phyloP scores from a whole-genome alignment of 371 early-diverging fungal genomes.

The Zancudomyces culisetae region DNA sequence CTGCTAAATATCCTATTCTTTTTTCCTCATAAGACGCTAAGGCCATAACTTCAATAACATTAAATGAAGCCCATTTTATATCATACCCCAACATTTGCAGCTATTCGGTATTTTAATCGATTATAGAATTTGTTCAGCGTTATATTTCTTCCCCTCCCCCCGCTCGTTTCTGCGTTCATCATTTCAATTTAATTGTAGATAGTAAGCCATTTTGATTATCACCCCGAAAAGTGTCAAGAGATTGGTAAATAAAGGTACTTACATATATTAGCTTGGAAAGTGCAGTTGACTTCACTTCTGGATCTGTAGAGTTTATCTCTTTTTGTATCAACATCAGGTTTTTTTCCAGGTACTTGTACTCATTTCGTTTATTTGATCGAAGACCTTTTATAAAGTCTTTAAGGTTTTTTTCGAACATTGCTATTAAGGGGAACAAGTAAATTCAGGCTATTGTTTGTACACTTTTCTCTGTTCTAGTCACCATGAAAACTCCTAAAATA shows the following conservation, averaged over 20 bases:
- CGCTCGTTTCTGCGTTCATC: conserved; percentile 1
- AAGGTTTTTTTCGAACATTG: conserved; percentile 66
- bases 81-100: conserved; percentile 94
- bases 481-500: too few relatives aligned
- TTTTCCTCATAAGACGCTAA: conserved; percentile 68
- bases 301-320: conserved; percentile 70
- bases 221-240: too few relatives aligned
- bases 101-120: too few relatives aligned
- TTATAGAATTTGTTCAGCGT: too few relatives aligned
- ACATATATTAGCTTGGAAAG: conserved; percentile 77
- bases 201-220: conserved; percentile 2
- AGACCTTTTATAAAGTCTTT: conserved; percentile 83
- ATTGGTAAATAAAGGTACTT: too few relatives aligned
- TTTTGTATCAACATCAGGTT: conserved; percentile 72
- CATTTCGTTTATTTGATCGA: conserved; percentile 79
- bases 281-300: conserved; percentile 65
- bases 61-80: conserved; percentile 90
- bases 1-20: conserved; percentile 80
- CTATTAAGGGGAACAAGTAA: too few relatives aligned
- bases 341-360: conserved; percentile 61
- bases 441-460: too few relatives aligned
- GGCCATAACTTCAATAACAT: conserved; percentile 94
- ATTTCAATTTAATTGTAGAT: neutral
- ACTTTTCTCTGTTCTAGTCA: too few relatives aligned
- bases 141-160: too few relatives aligned